Evolutionary conservation across 192 early-diverging fungal genomes (phyloP), one percentile per base, ranked within the genome.

Genomic region (Geranomyces michiganensis): DNA sequence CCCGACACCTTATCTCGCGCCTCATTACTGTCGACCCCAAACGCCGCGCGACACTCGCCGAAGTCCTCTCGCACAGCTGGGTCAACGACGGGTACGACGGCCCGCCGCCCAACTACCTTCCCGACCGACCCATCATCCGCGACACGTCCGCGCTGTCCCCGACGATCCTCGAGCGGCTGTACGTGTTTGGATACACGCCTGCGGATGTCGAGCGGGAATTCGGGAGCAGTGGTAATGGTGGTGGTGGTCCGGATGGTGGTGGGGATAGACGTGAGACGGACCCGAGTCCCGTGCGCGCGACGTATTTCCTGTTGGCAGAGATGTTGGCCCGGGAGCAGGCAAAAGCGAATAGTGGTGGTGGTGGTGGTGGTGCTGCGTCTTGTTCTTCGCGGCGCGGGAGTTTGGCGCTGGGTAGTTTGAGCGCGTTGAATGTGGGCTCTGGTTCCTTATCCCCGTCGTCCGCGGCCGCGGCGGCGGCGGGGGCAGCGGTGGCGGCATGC

Each of bases 11-110:
- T 44, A 82, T 95, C 27, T 76, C 80, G 58, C 84, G 86, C 43
- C 83, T 93, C 60, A 82, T 95, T 1, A 90, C 90, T 1, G 90
- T 91, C 27, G 87, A 90, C 77, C 91, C 91, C 0, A 80, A 81
- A 56, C 65, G 78, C 44, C 81, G 93, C 32, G 88, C 90, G 19
- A 88, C 86, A 0, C 81, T 95, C 67, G 76, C 79, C 62, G 91
- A 90, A 48, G 88, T 93, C 22, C 74, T 89, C 31, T 68, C 70
- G 22, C 92, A 95, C 60, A 82, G 86, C 1, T 95, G 93, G 93
- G 85, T 90, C 24, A 90, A 91, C 76, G 89, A 93, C 49, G 91
- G 88, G 14, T 90, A 84, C 61, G 82, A 84, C 55, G 72, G 78
- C 61, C 84, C 82, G 1, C 80, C 89, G 17, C 80, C 86, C 47